A percentile compares a stretch with the other conserved stretches of the same genome.
phyloP scores from a whole-genome alignment of 257 asterid species.

The Solanum gandarillasii region DNA sequence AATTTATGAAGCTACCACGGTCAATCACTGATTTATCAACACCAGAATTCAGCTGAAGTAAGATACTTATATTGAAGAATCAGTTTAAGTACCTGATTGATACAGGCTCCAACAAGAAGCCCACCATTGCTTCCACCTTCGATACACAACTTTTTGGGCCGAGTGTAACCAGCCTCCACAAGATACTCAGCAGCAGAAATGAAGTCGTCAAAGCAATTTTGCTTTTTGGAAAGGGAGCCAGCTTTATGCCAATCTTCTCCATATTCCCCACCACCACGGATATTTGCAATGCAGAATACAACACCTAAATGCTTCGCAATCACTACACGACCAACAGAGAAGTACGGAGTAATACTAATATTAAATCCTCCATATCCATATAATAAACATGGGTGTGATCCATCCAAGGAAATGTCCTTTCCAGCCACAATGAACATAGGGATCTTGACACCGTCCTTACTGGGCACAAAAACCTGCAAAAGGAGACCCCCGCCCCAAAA shows the following conservation, averaged over 20 bases:
- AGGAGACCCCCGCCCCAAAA: not conserved
- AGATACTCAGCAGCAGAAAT: slow-evolving; percentile 81
- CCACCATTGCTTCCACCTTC: slow-evolving; percentile 99
- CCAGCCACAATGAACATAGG: slow-evolving; percentile 78
- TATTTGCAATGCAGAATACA: slow-evolving; percentile 76
- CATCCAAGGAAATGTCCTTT: slow-evolving; percentile 71
- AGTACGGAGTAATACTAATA: slow-evolving; percentile 67
- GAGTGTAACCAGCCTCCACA: slow-evolving; percentile 74
- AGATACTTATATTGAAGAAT: not conserved
- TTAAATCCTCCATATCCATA: slow-evolving; percentile 90
- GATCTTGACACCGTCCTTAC: slow-evolving; percentile 71
- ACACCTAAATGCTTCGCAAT: slow-evolving; percentile 58
- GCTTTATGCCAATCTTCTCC: slow-evolving; percentile 99
- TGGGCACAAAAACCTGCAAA: slow-evolving; percentile 64
- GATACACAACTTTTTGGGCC: slow-evolving; percentile 69
- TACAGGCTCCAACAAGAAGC: slow-evolving; percentile 86
- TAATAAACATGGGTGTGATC: slow-evolving; percentile 84
- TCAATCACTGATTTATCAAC: not conserved
- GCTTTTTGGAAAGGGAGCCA: slow-evolving; percentile 80
- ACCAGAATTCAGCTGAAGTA: not conserved
- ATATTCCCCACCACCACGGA: slow-evolving; percentile 98
- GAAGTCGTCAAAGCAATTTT: slow-evolving; percentile 91
- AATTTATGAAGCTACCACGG: slow-evolving; percentile 7
- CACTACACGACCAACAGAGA: slow-evolving; percentile 47
- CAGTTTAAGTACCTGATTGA: slow-evolving; percentile 58